Conservation (phyloP, 305 asterid genomes). For the Rubia tinctorum region DNA sequence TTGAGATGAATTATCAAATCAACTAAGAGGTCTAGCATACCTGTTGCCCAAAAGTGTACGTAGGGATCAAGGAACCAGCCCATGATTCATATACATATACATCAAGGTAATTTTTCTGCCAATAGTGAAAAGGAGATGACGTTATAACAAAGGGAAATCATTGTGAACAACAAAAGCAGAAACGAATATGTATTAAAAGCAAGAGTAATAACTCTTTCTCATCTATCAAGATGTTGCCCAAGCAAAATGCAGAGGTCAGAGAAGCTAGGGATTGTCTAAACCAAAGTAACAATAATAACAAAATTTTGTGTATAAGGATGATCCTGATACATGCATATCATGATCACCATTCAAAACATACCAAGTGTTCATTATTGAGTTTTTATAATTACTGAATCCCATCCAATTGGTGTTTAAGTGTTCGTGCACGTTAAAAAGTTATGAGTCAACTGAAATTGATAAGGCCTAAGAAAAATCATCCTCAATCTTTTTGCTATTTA, state of each 20-base stretch:
- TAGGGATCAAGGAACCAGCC: conserved; percentile 92
- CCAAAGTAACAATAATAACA: neutral
- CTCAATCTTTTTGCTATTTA: too few species aligned
- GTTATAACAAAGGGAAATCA: conserved; percentile 9
- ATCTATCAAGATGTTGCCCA: neutral
- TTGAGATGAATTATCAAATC: conserved; percentile 2
- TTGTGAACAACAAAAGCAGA: neutral
- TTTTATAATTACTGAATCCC: too few species aligned
- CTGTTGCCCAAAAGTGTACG: conserved; percentile 77
- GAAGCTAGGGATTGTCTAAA: neutral
- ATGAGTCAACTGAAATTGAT: too few species aligned
- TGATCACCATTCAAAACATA: too few species aligned
- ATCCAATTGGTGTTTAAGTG: too few species aligned
- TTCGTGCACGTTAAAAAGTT: too few species aligned
- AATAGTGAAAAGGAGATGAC: conserved; percentile 20
- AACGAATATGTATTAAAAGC: neutral
- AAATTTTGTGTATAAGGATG: neutral
- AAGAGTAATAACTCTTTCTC: neutral
- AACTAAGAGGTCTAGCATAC: conserved; percentile 30
- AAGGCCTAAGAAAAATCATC: too few species aligned
- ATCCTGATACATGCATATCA: too few species aligned
- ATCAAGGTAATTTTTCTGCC: conserved; percentile 95
- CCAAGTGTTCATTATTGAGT: too few species aligned
- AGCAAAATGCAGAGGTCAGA: neutral
- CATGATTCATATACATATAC: conserved; percentile 87